Percentiles rank a stretch among this genome's conserved stretches.
Evolutionary conservation across 2,329 filamentous ascomycete genomes (phyloP).

Genomic region (Aureobasidium sp.): DNA sequence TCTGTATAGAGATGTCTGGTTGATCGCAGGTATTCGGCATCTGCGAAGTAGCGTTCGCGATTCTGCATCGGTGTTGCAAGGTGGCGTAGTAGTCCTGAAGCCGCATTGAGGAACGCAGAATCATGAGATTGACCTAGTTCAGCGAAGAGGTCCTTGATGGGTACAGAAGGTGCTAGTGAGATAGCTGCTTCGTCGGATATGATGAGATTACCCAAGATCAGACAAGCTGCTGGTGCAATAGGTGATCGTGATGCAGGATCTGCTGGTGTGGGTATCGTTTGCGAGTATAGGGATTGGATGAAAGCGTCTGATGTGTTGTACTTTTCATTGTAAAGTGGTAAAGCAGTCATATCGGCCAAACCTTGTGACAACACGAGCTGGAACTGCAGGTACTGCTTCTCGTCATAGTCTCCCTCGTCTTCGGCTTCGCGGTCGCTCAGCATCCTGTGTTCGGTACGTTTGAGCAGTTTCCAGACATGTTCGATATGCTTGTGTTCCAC

Average conservation of each 20-base stretch:
- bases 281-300: slow-evolving; percentile 8
- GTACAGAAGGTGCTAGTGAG: slow-evolving; percentile 6
- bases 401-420: slow-evolving; percentile 4
- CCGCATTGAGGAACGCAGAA: slow-evolving; percentile 13
- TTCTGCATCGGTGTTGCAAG: slow-evolving; percentile 10
- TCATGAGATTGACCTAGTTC: slow-evolving; percentile 4
- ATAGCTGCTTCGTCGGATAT: slow-evolving; percentile 7
- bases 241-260: slow-evolving; percentile 4
- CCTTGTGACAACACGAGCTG: slow-evolving; percentile 4
- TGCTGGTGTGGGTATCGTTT: neutral
- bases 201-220: slow-evolving; percentile 13
- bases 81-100: slow-evolving; percentile 14
- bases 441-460: slow-evolving; percentile 7
- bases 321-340: slow-evolving; percentile 6
- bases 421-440: neutral
- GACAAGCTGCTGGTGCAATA: slow-evolving; percentile 10
- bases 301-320: neutral
- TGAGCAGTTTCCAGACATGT: slow-evolving; percentile 12
- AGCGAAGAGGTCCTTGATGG: slow-evolving; percentile 7
- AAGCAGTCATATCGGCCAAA: slow-evolving; percentile 9
- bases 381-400: slow-evolving; percentile 11
- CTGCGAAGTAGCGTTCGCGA: slow-evolving; percentile 9
- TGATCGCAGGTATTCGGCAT: neutral
- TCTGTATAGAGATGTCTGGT: neutral
- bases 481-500: slow-evolving; percentile 4